Conservation (phyloP, 2,329 filamentous ascomycete species). For the Corinectria fuckeliana region DNA sequence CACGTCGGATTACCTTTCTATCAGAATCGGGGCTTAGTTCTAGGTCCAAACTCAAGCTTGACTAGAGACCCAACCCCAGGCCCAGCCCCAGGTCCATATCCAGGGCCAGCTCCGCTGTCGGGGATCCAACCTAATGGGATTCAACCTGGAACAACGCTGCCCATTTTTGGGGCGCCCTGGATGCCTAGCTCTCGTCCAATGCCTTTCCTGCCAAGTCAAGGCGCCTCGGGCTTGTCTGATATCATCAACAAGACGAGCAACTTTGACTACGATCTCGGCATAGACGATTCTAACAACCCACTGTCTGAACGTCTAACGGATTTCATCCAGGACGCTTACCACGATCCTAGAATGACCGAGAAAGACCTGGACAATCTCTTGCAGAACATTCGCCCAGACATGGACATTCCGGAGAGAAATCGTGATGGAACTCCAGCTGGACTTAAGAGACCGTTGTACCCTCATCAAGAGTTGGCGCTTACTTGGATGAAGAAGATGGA, state of each 20-base stretch:
- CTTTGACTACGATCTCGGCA: constrained; percentile 45
- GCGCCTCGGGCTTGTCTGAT: constrained; percentile 35
- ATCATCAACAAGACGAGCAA: constrained; percentile 48
- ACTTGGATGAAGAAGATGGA: constrained; percentile 88
- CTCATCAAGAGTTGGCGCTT: constrained; percentile 83
- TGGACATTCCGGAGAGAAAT: constrained; percentile 66
- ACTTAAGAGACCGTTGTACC: constrained; percentile 73
- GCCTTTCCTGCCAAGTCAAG: background rate
- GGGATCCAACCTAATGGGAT: background rate
- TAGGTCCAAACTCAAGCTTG: background rate
- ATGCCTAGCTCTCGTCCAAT: constrained; percentile 5
- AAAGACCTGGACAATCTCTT: constrained; percentile 74
- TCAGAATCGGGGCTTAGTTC: background rate
- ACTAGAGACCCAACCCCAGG: too few relatives aligned
- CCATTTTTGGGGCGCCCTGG: background rate
- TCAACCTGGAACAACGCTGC: background rate
- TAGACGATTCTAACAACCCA: constrained; percentile 46
- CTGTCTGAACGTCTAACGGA: constrained; percentile 43
- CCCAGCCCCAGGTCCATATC: too few relatives aligned
- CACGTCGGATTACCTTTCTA: background rate
- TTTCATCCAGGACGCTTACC: constrained; percentile 44
- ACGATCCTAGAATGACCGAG: constrained; percentile 50
- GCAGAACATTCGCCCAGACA: constrained; percentile 75
- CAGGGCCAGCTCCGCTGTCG: background rate
- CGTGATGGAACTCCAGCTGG: constrained; percentile 73